Percentiles rank a stretch among this genome's conserved stretches.
Conservation (phyloP, 1,139 yeast species). For the Nematodospora anomalae region DNA sequence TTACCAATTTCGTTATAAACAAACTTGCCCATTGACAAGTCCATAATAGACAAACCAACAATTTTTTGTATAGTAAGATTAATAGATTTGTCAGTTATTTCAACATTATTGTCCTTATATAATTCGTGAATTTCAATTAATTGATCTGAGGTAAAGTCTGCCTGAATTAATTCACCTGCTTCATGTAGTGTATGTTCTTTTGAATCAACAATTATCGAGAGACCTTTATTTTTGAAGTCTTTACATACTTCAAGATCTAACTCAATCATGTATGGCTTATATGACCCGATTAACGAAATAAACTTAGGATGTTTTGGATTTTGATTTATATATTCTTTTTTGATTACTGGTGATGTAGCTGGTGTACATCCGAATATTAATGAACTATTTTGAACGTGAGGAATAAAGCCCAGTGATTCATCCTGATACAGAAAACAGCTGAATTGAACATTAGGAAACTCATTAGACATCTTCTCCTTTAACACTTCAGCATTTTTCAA, state of each 20-base stretch:
- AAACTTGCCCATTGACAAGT: conserved; percentile 45
- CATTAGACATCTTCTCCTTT: conserved; percentile 22
- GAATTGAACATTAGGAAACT: conserved; percentile 25
- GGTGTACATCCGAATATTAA: conserved; percentile 64
- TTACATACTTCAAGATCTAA: conserved; percentile 45
- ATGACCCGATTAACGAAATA: conserved; percentile 65
- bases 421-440: conserved; percentile 22
- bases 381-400: conserved; percentile 29
- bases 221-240: conserved; percentile 22
- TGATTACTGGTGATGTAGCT: conserved; percentile 48
- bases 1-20: conserved; percentile 19
- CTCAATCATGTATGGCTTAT: conserved; percentile 69
- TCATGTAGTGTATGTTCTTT: conserved; percentile 55
- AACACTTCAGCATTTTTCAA: conserved; percentile 40
- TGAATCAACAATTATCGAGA: conserved; percentile 59
- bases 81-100: conserved; percentile 12
- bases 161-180: conserved; percentile 63
- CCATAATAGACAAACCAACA: conserved; percentile 66
- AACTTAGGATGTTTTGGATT: conserved; percentile 35
- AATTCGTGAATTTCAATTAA: conserved; percentile 50
- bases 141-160: conserved; percentile 32
- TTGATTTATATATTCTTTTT: conserved; percentile 31
- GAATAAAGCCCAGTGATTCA: conserved; percentile 16
- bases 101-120: conserved; percentile 11
- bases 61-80: conserved; percentile 49